Conservation (phyloP, 2,329 filamentous ascomycete species). For the Neoascochyta sp. region DNA sequence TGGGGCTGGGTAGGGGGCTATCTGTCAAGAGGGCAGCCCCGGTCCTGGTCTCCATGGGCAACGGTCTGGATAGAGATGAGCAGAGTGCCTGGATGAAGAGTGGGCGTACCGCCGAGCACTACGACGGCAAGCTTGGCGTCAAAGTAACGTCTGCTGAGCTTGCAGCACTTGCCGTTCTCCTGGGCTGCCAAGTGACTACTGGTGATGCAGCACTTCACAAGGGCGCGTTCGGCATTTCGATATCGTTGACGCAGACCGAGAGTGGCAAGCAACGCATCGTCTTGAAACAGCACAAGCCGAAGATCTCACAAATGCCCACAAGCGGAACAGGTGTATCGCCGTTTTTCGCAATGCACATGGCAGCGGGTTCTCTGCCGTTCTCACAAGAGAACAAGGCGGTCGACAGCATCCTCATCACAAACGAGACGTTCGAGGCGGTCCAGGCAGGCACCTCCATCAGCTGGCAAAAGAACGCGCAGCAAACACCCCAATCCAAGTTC, state of each 20-base stretch:
- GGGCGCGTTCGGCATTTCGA: conserved; percentile 30
- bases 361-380: conserved; percentile 29
- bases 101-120: conserved; percentile 16
- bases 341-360: conserved; percentile 33
- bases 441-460: conserved; percentile 17
- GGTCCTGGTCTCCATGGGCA: conserved; percentile 11
- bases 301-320: conserved; percentile 18
- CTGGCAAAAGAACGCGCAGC: conserved; percentile 7
- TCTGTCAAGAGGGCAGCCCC: conserved; percentile 15
- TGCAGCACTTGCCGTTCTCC: conserved; percentile 25
- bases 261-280: conserved; percentile 19
- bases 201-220: conserved; percentile 4
- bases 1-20: conserved; percentile 12
- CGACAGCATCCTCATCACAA: conserved; percentile 26
- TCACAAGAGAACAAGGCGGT: conserved; percentile 14
- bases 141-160: conserved; percentile 24
- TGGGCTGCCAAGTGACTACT: conserved; percentile 18
- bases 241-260: conserved; percentile 7
- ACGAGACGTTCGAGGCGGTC: conserved; percentile 16
- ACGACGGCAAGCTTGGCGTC: conserved; percentile 13
- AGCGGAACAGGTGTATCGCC: conserved; percentile 26
- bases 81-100: conserved; percentile 24
- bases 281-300: conserved; percentile 22
- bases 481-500: conserved; percentile 13
- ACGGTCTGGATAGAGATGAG: conserved; percentile 6